Evolutionary conservation across 2,329 filamentous ascomycete species (phyloP), one percentile per base, ranked within the genome.

Genomic region (Fusarium palustre): DNA sequence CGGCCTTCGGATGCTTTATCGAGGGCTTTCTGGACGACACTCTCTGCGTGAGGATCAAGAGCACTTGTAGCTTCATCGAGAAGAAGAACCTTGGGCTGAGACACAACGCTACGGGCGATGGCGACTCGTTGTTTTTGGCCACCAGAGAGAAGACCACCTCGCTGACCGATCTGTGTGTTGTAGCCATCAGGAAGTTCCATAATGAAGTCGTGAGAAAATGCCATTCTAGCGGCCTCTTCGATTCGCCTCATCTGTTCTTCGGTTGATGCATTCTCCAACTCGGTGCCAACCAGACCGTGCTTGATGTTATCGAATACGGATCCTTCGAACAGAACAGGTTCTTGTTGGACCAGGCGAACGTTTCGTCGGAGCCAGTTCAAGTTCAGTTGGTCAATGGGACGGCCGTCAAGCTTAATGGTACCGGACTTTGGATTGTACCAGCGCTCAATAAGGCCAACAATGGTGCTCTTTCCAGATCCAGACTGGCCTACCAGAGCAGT

Each of bases 31-130:
- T 88, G 86, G 1, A 89, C 87, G 18, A 85, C 78, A 2, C 79
- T 77, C 54, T 83, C 81, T 6, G 81, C 77, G 16, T 82, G 77
- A 1, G 79, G 76, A 48, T 82, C 79, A 25, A 82, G 74, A 11
- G 88, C 87, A 47, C 85, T 88, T 0, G 89, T 91, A 2, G 89
- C 89, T 76, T 91, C 89, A 68, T 91, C 89, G 2, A 91, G 79
- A 18, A 91, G 85, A 3, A 91, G 80, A 25, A 91, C 87, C 2
- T 81, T 80, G 0, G 89, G 88, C 43, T 87, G 79, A 22, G 86
- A 85, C 30, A 91, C 81, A 53, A 91, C 88, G 43, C 86, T 87
- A 28, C 89, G 83, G 4, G 89, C 89, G 59, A 91, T 91, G 1
- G 88, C 86, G 15, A 91, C 81, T 18, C 89, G 83, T 71, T 91